Conservation (phyloP, 2,329 filamentous ascomycete species). For the Dryadomyces quercivorus region DNA sequence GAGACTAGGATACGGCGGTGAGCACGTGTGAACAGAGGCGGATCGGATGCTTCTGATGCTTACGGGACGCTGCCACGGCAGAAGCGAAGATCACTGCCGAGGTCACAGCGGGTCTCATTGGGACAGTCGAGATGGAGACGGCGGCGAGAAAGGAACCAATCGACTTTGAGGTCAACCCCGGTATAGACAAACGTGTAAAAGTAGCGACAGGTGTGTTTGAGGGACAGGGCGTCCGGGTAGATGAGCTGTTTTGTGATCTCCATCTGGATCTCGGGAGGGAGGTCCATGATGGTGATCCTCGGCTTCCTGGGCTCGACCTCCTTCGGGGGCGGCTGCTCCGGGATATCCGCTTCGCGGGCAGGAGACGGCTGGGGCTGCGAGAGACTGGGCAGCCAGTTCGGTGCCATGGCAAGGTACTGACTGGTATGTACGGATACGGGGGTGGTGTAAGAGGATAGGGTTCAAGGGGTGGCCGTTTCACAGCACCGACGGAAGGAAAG, state of each 20-base stretch:
- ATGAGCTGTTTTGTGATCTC: conserved; percentile 47
- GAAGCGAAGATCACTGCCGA: conserved; percentile 47
- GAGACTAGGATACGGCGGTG: conserved; percentile 23
- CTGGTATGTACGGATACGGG: background rate
- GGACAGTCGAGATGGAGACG: conserved; percentile 54
- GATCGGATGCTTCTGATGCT: conserved; percentile 12
- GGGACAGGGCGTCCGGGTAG: conserved; percentile 58
- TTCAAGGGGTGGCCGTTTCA: background rate
- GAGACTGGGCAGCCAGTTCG: background rate
- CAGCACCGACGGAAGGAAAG: background rate
- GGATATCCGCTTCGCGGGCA: background rate
- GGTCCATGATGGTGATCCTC: conserved; percentile 19
- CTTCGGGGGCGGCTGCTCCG: too few relatives aligned
- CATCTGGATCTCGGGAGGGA: conserved; percentile 57
- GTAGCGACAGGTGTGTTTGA: conserved; percentile 54
- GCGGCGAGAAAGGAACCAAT: conserved; percentile 55
- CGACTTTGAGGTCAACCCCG: conserved; percentile 51
- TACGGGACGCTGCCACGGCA: conserved; percentile 48
- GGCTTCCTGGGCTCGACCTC: background rate
- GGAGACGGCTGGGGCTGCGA: too few relatives aligned
- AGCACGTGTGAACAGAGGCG: background rate
- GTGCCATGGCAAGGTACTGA: too few relatives aligned
- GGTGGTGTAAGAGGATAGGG: background rate
- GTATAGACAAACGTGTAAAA: conserved; percentile 56
- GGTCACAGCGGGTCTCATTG: conserved; percentile 41